Conservation (phyloP, 768 basidiomycete genomes). For the Trametes gibbosa region DNA sequence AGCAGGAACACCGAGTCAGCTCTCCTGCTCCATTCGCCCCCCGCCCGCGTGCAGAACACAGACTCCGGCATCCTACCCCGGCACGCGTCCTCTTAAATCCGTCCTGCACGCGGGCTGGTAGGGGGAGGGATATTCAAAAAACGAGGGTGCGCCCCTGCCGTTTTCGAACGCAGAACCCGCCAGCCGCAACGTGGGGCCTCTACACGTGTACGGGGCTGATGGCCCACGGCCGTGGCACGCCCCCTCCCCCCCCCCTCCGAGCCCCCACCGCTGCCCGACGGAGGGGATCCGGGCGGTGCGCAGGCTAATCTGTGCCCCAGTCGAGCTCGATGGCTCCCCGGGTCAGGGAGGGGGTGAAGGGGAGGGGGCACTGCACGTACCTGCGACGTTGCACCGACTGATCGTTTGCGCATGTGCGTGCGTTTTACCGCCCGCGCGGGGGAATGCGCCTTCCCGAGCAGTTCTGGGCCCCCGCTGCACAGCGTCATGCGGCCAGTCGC, state of each 20-base stretch:
- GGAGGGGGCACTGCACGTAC: not conserved
- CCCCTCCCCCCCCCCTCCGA: not conserved
- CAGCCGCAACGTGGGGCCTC: conserved; percentile 13
- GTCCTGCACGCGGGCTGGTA: not conserved
- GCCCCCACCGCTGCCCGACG: not conserved
- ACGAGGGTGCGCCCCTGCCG: not conserved
- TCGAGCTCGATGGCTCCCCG: too few species aligned
- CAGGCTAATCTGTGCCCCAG: conserved; percentile 7
- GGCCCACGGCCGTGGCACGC: conserved; percentile 5
- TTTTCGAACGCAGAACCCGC: conserved; percentile 4
- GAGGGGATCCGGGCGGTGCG: not conserved
- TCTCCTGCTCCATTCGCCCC: not conserved
- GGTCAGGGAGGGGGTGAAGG: too few species aligned
- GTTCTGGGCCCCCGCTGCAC: too few species aligned
- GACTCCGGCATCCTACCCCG: not conserved
- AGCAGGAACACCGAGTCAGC: not conserved
- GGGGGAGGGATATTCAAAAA: not conserved
- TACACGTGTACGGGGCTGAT: conserved; percentile 17
- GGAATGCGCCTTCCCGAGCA: too few species aligned
- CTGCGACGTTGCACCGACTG: not conserved
- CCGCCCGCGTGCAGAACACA: too few species aligned
- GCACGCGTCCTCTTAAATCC: not conserved
- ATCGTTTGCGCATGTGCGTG: not conserved
- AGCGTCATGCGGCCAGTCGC: too few species aligned
- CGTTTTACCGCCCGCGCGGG: not conserved